Conservation (phyloP, 352 stramenopile genomes). For the Globisporangium orthogonon region DNA sequence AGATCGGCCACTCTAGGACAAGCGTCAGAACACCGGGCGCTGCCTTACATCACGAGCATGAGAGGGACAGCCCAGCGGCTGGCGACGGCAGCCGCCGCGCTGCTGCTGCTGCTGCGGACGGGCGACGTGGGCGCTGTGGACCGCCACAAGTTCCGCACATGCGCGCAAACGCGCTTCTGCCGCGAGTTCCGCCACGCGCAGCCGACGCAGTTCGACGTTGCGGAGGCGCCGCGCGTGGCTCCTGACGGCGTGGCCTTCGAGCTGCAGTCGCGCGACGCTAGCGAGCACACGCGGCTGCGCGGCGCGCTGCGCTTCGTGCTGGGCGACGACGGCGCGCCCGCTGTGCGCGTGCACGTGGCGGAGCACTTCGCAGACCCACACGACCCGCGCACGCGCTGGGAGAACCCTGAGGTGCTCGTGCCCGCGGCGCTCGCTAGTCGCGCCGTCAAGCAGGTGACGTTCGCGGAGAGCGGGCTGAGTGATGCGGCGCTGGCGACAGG, state of each 20-base stretch:
- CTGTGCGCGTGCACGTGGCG: conserved; percentile 44
- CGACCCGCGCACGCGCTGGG: conserved; percentile 55
- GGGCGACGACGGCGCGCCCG: conserved; percentile 21
- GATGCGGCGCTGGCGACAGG: conserved; percentile 8
- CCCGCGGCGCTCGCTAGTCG: conserved; percentile 24
- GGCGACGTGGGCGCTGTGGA: conserved; percentile 78
- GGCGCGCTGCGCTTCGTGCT: conserved; percentile 54
- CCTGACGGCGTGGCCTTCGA: conserved; percentile 38
- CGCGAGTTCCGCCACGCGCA: conserved; percentile 44
- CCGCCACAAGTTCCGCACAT: conserved; percentile 97
- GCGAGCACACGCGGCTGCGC: conserved; percentile 21
- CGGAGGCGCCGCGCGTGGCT: conserved; percentile 19
- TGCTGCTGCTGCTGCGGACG: conserved; percentile 1
- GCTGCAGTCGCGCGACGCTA: conserved; percentile 21
- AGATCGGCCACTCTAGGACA: too few relatives aligned
- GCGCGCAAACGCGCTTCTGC: conserved; percentile 97
- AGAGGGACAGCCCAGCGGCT: background rate
- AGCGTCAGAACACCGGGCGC: too few relatives aligned
- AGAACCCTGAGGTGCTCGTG: conserved; percentile 40
- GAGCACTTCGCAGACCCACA: conserved; percentile 45
- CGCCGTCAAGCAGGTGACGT: conserved; percentile 27
- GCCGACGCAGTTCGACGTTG: conserved; percentile 27
- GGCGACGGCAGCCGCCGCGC: background rate
- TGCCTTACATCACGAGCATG: background rate
- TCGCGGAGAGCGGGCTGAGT: conserved; percentile 27